Evolutionary conservation across 495 filamentous ascomycete genomes (phyloP).

Genomic region (Pyronema domesticum): DNA sequence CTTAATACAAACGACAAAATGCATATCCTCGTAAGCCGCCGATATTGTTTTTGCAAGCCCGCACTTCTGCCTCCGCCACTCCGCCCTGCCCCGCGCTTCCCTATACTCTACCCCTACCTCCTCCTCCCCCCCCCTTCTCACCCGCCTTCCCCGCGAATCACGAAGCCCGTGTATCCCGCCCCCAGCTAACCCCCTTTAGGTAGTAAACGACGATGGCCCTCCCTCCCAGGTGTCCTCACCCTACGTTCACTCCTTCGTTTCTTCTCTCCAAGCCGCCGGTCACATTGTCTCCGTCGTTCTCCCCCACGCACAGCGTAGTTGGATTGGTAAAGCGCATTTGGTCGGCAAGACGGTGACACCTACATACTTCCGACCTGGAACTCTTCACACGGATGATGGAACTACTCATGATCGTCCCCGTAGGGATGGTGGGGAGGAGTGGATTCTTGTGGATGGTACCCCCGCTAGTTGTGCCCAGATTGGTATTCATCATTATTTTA

Average conservation of each 20-base stretch:
- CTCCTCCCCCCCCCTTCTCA: too few species aligned
- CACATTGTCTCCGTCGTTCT: conserved; percentile 78
- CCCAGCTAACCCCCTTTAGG: conserved; percentile 26
- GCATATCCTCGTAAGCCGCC: too few species aligned
- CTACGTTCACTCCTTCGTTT: conserved; percentile 74
- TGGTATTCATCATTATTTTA: conserved; percentile 72
- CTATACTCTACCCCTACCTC: too few species aligned
- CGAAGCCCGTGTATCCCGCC: background rate
- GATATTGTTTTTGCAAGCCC: too few species aligned
- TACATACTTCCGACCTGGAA: conserved; percentile 65
- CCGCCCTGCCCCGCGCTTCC: too few species aligned
- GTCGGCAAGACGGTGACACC: conserved; percentile 71
- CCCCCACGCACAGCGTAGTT: conserved; percentile 79
- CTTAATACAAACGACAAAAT: too few species aligned
- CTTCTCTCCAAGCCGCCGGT: conserved; percentile 54
- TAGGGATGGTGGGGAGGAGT: conserved; percentile 54
- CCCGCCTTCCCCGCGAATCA: too few species aligned
- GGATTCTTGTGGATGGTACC: conserved; percentile 79
- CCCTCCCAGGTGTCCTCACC: conserved; percentile 80
- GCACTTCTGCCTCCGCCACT: too few species aligned
- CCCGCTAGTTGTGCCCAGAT: conserved; percentile 81
- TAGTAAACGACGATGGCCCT: conserved; percentile 89
- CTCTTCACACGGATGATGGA: conserved; percentile 47
- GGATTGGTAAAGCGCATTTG: conserved; percentile 96
- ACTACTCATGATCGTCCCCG: conserved; percentile 39